Base-by-base conservation (phyloP, 2,329 filamentous ascomycete genomes). In the Colletotrichum camelliae region DNA sequence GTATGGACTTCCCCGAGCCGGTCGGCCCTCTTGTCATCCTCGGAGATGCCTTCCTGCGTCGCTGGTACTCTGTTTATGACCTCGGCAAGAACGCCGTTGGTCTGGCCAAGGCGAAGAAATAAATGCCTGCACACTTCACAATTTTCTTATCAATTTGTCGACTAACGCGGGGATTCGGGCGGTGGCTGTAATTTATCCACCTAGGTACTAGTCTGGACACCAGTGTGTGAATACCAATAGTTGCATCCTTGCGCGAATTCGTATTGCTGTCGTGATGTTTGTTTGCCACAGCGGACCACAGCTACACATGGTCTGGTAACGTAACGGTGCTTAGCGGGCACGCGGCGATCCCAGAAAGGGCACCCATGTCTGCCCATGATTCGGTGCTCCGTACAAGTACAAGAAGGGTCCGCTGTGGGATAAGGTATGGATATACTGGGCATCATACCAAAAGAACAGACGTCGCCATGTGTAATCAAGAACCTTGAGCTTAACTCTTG, bases 1-100 rank as follows among this genome's bases (percentile, higher is more conserved):
- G 96, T 81, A 98, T 98, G 93, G 97, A 96, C 85, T 93, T 95
- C 88, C 94, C 96, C 73, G 94, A 93, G 83, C 96, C 96, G 52
- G 93, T 94, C 75, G 96, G 97, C 62, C 97, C 97, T 80, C 92
- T 99, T 79, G 96, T 95, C 77, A 99, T 99, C 79, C 93, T 99
- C 31, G 97, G 97, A 82, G 96, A 98, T 85, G 94, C 93, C 65
- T 94, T 94, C 90, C 89, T 94, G 83, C 93, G 95, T 86, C 94
- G 91, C 84, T 97, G 93, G 90, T 98, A 98, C 92, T 98, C 95
- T 79, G 94, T 99, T 83, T 99, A 99, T 85, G 95, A 99, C 87
- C 91, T 98, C 76, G 96, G 95, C 85, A 96, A 94, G 89, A 91
- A 94, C 83, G 93, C 94, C 72, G 96, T 99, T 78, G 96, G 95